phyloP scores from a whole-genome alignment of 1,139 yeast species.

The Pichia sp. region DNA sequence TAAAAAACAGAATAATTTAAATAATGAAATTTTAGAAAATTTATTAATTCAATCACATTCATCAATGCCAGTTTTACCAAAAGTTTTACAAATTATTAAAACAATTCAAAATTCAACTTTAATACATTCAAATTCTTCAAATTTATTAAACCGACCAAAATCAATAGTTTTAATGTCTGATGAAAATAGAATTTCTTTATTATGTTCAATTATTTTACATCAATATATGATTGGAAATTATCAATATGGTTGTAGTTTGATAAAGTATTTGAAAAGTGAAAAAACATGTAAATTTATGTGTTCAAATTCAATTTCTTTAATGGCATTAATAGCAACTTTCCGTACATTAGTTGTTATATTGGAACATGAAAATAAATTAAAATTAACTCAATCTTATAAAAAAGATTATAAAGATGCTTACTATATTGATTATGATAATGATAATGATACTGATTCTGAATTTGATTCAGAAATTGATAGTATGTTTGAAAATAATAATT shows the following conservation, averaged over 20 bases:
- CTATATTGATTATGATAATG: neutral
- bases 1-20: constrained; percentile 3
- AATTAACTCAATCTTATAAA: neutral
- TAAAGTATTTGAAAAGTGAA: constrained; percentile 20
- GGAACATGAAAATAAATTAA: constrained; percentile 8
- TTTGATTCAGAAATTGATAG: neutral
- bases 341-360: constrained; percentile 20
- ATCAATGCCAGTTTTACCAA: constrained; percentile 17
- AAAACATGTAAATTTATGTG: constrained; percentile 10
- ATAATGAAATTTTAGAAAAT: neutral
- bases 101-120: constrained; percentile 7
- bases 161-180: constrained; percentile 21
- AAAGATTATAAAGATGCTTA: neutral
- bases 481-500: neutral
- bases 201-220: constrained; percentile 26
- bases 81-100: constrained; percentile 17
- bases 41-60: constrained; percentile 8
- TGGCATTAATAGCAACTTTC: constrained; percentile 25
- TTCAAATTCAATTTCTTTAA: constrained; percentile 21
- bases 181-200: constrained; percentile 25
- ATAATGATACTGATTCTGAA: neutral
- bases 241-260: constrained; percentile 20
- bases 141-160: constrained; percentile 1
- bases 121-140: neutral
- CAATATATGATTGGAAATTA: constrained; percentile 21